A percentile compares a stretch with the other conserved stretches of the same genome.
These are phyloP conservation scores for Penicillium expansum DNA, from an alignment of 2,329 filamentous ascomycete species.

Conservation along the genomic window DNA sequence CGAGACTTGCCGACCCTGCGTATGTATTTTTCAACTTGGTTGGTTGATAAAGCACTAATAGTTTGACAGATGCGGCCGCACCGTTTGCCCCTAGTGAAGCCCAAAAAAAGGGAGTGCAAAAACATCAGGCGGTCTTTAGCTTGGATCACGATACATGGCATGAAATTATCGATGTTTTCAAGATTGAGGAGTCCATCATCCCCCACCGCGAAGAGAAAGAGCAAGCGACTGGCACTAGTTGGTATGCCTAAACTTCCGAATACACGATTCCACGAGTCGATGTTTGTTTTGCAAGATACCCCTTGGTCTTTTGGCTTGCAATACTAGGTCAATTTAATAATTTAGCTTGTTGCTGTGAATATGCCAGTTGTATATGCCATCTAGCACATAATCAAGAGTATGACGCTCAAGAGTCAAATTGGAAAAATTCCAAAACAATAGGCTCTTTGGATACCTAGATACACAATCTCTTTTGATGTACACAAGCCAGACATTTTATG, in stretches of 20 bases:
- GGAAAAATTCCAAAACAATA: not conserved
- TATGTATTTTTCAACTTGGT: conserved; percentile 49
- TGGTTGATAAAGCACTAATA: conserved; percentile 9
- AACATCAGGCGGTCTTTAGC: conserved; percentile 83
- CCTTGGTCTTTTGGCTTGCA: conserved; percentile 2
- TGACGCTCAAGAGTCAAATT: too few relatives aligned
- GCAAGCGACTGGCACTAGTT: conserved; percentile 54
- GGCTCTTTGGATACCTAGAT: not conserved
- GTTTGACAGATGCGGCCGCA: conserved; percentile 43
- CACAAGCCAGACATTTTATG: not conserved
- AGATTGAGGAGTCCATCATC: conserved; percentile 78
- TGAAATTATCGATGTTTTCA: conserved; percentile 70
- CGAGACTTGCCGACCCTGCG: conserved; percentile 74
- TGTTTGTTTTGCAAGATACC: conserved; percentile 17
- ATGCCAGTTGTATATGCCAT: not conserved
- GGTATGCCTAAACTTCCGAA: conserved; percentile 56
- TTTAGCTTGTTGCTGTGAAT: not conserved
- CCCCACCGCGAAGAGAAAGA: conserved; percentile 68
- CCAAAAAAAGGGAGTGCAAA: conserved; percentile 55
- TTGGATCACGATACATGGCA: conserved; percentile 84
- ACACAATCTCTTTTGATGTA: not conserved
- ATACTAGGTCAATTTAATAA: not conserved
- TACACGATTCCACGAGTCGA: not conserved
- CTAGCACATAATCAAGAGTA: not conserved
- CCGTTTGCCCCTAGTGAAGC: conserved; percentile 50